Evolutionary conservation across 371 early-diverging fungal genomes (phyloP), one percentile per base, ranked within the genome.

Genomic region (Zychaea mexicana): DNA sequence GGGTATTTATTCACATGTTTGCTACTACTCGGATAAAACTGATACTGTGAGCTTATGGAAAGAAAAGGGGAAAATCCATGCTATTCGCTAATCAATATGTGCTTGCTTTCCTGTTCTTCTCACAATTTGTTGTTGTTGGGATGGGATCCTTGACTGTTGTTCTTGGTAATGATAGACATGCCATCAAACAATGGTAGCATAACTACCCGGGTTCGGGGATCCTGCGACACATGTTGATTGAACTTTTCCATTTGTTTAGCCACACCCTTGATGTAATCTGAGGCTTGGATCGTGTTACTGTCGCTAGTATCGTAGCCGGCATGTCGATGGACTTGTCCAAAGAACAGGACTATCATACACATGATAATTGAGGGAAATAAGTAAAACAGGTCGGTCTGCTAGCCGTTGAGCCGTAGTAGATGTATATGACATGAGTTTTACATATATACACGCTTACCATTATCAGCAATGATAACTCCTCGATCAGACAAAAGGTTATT

Each of bases 101-200:
- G n/a, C n/a, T n/a, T n/a, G n/a, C n/a, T n/a, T n/a, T n/a, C n/a
- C n/a, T n/a, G n/a, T n/a, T n/a, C n/a, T n/a, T n/a, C n/a, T n/a
- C n/a, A n/a, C n/a, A n/a, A n/a, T n/a, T n/a, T n/a, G n/a, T n/a
- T n/a, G n/a, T n/a, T n/a, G n/a, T n/a, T n/a, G n/a, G n/a, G n/a
- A n/a, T n/a, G n/a, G n/a, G n/a, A n/a, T n/a, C n/a, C n/a, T n/a
- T n/a, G n/a, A n/a, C n/a, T n/a, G n/a, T n/a, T n/a, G n/a, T 36
- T 36, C 56, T 56, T 2, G 88, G 81, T 19, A 80, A 91, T 84
- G n/a, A 92, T 62, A 6, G 81, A 78, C 19, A 91, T 49, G 0
- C 92, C 92, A 52, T 90, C 90, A 71, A 85, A 86, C 6, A 84
- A 32, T 2, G 91, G 92, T 42, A 91, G 62, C 38, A 89, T 60